Evolutionary conservation across 2,329 filamentous ascomycete species (phyloP).

Genomic region (Knoxdaviesia proteae): DNA sequence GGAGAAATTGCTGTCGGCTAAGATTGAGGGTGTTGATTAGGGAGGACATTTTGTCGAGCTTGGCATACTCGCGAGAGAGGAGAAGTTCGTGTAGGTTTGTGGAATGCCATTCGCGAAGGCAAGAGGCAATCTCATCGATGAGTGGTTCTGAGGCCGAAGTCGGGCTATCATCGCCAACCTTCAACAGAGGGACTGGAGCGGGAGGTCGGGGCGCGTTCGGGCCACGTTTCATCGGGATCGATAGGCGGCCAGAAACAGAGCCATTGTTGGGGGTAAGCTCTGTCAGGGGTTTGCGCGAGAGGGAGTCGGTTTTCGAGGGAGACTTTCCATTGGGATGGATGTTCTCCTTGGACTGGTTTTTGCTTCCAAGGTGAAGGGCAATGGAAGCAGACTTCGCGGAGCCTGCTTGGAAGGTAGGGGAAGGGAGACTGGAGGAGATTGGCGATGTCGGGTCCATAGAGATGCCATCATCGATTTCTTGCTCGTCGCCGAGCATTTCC

Average conservation of each 20-base stretch:
- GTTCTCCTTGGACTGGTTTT: conserved; percentile 14
- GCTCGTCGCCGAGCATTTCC: conserved; percentile 49
- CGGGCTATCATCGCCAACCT: conserved; percentile 91
- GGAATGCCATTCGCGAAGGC: conserved; percentile 93
- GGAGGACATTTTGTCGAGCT: conserved; percentile 60
- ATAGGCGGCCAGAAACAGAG: conserved; percentile 17
- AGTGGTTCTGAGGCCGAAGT: conserved; percentile 76
- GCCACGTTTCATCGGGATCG: conserved; percentile 33
- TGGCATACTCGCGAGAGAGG: conserved; percentile 59
- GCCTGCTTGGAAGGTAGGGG: conserved; percentile 12
- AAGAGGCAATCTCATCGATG: conserved; percentile 94
- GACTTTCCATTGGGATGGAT: conserved; percentile 5
- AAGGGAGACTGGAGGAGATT: conserved; percentile 8
- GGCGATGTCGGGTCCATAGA: no score
- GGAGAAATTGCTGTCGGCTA: conserved; percentile 71
- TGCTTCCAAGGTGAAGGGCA: no score
- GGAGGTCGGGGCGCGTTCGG: conserved; percentile 55
- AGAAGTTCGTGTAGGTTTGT: conserved; percentile 87
- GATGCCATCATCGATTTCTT: conserved; percentile 34
- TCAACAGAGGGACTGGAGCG: conserved; percentile 89
- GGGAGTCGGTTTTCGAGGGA: neutral
- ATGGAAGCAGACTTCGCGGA: conserved; percentile 25
- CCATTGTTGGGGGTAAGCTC: conserved; percentile 17
- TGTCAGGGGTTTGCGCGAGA: conserved; percentile 6
- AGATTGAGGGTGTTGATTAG: conserved; percentile 71